Conservation (phyloP, 768 basidiomycete genomes). For the Fomitopsis serialis region DNA sequence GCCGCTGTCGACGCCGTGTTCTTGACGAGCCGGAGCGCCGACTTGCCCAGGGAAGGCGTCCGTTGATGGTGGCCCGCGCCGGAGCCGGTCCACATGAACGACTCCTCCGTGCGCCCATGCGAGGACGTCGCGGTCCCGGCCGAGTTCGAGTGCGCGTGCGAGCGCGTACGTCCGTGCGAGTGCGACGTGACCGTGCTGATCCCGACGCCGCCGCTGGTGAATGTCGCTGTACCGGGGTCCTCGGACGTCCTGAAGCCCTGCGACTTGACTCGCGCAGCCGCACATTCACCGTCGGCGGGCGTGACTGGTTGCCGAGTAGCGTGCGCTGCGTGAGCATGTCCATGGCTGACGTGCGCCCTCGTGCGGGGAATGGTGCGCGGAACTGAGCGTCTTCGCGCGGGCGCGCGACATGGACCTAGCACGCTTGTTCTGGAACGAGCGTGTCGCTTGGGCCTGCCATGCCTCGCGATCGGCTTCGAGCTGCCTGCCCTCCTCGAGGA, state of each 20-base stretch:
- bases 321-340: slow-evolving; percentile 65
- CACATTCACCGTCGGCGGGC: slow-evolving; percentile 38
- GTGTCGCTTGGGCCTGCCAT: slow-evolving; percentile 61
- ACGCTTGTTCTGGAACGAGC: slow-evolving; percentile 61
- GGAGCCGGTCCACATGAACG: slow-evolving; percentile 16
- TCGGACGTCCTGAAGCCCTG: slow-evolving; percentile 5
- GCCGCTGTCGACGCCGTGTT: slow-evolving; percentile 29
- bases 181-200: slow-evolving; percentile 18
- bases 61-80: slow-evolving; percentile 25
- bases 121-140: slow-evolving; percentile 26
- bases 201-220: slow-evolving; percentile 18
- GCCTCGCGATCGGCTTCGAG: slow-evolving; percentile 58
- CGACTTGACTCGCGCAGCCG: slow-evolving; percentile 10
- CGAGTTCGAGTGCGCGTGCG: slow-evolving; percentile 33
- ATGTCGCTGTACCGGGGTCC: slow-evolving; percentile 10
- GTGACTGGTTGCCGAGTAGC: slow-evolving; percentile 57
- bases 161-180: slow-evolving; percentile 17
- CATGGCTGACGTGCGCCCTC: slow-evolving; percentile 23
- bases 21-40: slow-evolving; percentile 28
- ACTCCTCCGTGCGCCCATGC: slow-evolving; percentile 23
- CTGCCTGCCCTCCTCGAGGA: slow-evolving; percentile 57
- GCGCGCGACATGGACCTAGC: slow-evolving; percentile 58
- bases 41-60: slow-evolving; percentile 33
- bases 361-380: not conserved
- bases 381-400: slow-evolving; percentile 48